Conservation (phyloP, 2,329 filamentous ascomycete genomes). For the Aureobasidium mangrovei region DNA sequence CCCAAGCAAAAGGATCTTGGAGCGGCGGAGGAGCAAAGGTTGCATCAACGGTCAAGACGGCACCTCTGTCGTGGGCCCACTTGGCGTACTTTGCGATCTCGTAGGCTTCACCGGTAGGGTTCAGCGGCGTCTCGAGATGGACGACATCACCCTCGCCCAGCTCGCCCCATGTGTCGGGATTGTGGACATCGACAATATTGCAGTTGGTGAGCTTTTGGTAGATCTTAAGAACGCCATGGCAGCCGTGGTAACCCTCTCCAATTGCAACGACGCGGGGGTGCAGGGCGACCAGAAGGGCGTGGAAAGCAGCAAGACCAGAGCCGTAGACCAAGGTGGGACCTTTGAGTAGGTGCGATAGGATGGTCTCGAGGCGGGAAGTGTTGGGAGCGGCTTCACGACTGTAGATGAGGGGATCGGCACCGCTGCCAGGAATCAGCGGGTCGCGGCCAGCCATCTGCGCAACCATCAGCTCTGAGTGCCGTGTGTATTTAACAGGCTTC, state of each 20-base stretch:
- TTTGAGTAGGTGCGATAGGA: constrained; percentile 65
- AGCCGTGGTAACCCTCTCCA: constrained; percentile 83
- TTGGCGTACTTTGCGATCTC: constrained; percentile 63
- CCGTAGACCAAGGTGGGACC: constrained; percentile 67
- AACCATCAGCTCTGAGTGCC: constrained; percentile 6
- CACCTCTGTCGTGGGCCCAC: constrained; percentile 62
- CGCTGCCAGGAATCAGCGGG: constrained; percentile 33
- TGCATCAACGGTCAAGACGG: constrained; percentile 73
- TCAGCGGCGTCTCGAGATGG: constrained; percentile 87
- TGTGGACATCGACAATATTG: constrained; percentile 56
- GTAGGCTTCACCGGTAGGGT: constrained; percentile 76
- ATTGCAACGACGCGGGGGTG: constrained; percentile 80
- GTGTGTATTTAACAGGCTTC: constrained; percentile 23
- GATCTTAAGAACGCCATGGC: constrained; percentile 72
- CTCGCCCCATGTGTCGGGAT: constrained; percentile 39
- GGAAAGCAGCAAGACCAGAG: constrained; percentile 80
- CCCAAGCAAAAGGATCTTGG: constrained; percentile 72
- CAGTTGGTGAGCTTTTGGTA: constrained; percentile 69
- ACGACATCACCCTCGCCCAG: constrained; percentile 73
- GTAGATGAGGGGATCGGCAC: constrained; percentile 64
- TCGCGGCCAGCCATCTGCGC: constrained; percentile 15
- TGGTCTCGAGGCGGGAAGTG: constrained; percentile 72
- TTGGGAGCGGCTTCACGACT: constrained; percentile 72
- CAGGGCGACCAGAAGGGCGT: constrained; percentile 74
- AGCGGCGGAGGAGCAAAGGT: constrained; percentile 90